Conservation (phyloP, 2,329 filamentous ascomycete species). For the Pseudophaeomoniella oleicola region DNA sequence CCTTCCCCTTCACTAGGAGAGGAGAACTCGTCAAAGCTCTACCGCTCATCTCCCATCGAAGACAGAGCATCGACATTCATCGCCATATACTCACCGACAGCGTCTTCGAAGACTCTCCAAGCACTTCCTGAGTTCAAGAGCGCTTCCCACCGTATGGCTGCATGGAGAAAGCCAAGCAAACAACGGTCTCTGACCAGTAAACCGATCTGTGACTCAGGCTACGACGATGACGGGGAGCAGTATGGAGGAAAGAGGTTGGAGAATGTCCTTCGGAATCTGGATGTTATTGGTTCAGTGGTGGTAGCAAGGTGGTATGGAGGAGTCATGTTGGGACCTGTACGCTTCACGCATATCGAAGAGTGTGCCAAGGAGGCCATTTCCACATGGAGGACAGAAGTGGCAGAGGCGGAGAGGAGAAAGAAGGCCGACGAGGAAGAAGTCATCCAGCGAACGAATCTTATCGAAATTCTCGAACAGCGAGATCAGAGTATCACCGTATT, state of each 20-base stretch:
- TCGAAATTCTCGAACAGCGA: conserved; percentile 27
- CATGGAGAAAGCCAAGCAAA: conserved; percentile 32
- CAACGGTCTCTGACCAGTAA: conserved; percentile 29
- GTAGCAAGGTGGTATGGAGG: conserved; percentile 43
- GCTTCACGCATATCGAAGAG: conserved; percentile 38
- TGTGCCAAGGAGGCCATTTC: conserved; percentile 32
- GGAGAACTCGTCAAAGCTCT: conserved; percentile 17
- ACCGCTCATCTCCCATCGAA: conserved; percentile 28
- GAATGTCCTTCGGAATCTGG: conserved; percentile 29
- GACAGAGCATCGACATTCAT: conserved; percentile 38
- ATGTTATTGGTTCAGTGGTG: conserved; percentile 31
- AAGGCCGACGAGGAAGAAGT: conserved; percentile 19
- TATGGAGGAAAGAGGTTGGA: conserved; percentile 34
- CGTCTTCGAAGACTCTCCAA: conserved; percentile 27
- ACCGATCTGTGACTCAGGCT: conserved; percentile 26
- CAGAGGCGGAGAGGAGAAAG: conserved; percentile 14
- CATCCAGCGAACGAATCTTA: conserved; percentile 18
- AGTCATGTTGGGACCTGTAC: conserved; percentile 34
- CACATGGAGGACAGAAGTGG: conserved; percentile 20
- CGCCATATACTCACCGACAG: conserved; percentile 32
- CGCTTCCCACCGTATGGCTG: conserved; percentile 36
- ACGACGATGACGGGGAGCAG: conserved; percentile 40
- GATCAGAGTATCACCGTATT: conserved; percentile 34
- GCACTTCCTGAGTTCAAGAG: conserved; percentile 25
- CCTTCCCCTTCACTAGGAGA: conserved; percentile 3